A percentile compares a stretch with the other conserved stretches of the same genome.
Evolutionary conservation across 2,329 filamentous ascomycete genomes (phyloP).

Genomic region (Hortaea werneckii): DNA sequence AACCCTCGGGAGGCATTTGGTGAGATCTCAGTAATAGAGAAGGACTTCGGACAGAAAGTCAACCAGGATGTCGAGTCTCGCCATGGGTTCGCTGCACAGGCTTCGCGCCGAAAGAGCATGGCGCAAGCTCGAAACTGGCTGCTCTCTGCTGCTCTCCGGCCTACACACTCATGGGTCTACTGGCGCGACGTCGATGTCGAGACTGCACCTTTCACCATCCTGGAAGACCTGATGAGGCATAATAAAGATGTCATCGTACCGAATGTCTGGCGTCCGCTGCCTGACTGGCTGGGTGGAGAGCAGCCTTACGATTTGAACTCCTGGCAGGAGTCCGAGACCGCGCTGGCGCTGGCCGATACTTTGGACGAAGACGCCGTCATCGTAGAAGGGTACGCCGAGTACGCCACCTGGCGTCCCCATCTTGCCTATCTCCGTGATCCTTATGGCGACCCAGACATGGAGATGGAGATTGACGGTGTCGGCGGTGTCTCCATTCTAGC

Average conservation of each 20-base stretch:
- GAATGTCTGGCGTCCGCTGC: constrained; percentile 97
- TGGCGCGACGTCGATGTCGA: constrained; percentile 98
- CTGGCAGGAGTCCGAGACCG: constrained; percentile 98
- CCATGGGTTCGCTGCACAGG: constrained; percentile 94
- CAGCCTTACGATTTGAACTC: constrained; percentile 98
- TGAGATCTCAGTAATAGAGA: constrained; percentile 95
- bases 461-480: constrained; percentile 98
- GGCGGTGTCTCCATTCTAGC: constrained; percentile 95
- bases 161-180: constrained; percentile 98
- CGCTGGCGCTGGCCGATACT: constrained; percentile 82
- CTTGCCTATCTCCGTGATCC: constrained; percentile 92
- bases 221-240: constrained; percentile 96
- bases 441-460: constrained; percentile 96
- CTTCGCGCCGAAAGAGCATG: constrained; percentile 89
- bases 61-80: constrained; percentile 96
- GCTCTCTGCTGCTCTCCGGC: constrained; percentile 80
- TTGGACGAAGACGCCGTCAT: constrained; percentile 97
- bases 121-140: constrained; percentile 96
- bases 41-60: constrained; percentile 97
- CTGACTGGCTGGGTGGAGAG: constrained; percentile 96
- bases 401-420: constrained; percentile 96
- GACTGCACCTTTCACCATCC: constrained; percentile 89
- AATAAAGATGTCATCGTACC: constrained; percentile 98
- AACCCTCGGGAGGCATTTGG: constrained; percentile 78
- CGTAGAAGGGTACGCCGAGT: constrained; percentile 97